phyloP scores from a whole-genome alignment of 805 yeast genomes.

The Kregervanrija fluxuum region DNA sequence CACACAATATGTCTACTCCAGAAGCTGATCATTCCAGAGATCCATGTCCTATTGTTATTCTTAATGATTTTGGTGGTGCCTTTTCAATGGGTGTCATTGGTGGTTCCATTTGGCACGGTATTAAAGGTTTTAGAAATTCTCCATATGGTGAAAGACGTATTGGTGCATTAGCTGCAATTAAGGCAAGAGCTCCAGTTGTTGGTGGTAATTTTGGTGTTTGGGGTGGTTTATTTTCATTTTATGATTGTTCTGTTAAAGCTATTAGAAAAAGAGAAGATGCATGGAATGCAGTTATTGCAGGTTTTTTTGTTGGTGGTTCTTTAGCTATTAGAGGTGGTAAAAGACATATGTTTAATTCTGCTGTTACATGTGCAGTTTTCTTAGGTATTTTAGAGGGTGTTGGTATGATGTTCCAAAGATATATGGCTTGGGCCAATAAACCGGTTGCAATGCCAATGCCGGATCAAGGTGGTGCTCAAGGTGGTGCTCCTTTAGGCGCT shows the following conservation, averaged over 20 bases:
- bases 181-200: conserved; percentile 95
- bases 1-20: conserved; percentile 45
- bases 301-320: conserved; percentile 97
- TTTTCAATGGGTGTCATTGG: conserved; percentile 99
- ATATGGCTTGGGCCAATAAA: conserved; percentile 75
- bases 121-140: conserved; percentile 96
- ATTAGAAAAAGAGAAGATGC: conserved; percentile 97
- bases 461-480: conserved; percentile 20
- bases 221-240: conserved; percentile 97
- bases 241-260: conserved; percentile 92
- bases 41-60: conserved; percentile 95
- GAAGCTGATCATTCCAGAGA: conserved; percentile 95
- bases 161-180: conserved; percentile 85
- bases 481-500: conserved; percentile 7
- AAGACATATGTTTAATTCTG: conserved; percentile 93
- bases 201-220: conserved; percentile 99
- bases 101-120: conserved; percentile 98
- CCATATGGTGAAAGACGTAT: conserved; percentile 92
- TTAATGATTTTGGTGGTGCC: conserved; percentile 98
- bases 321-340: conserved; percentile 98
- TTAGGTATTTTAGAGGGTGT: conserved; percentile 97
- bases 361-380: conserved; percentile 95
- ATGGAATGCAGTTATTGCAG: conserved; percentile 96
- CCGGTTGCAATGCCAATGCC: conserved; percentile 59
- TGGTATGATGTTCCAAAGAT: conserved; percentile 90